A percentile compares a stretch with the other conserved stretches of the same genome.
Conservation (phyloP, 306 rosid genomes). For the peach (Prunus persica) region Prunus_persica_NCBIv2 NC_034009.1:29988501-29989000, state of each 20-base stretch:
- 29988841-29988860: conserved; percentile 8
- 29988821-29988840: conserved; percentile 27
- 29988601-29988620: conserved; percentile 82
- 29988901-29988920: conserved; percentile 1
- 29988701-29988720: not conserved
- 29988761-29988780: conserved; percentile 72
- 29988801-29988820: conserved; percentile 98
- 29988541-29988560: conserved; percentile 2
- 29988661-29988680: conserved; percentile 26
- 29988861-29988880: not conserved
- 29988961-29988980: conserved; percentile 94
- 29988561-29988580: conserved; percentile 57
- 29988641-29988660: conserved; percentile 82
- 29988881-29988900: not conserved
- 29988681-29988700: not conserved
- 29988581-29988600: conserved; percentile 92
- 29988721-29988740: not conserved
- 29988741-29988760: not conserved
- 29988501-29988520: conserved; percentile 17
- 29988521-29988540: conserved; percentile 22
- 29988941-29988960: conserved; percentile 85
- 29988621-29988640: conserved; percentile 81
- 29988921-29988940: conserved; percentile 82
- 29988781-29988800: conserved; percentile 93
- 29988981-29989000: conserved; percentile 57